phyloP scores from a whole-genome alignment of 2,329 filamentous ascomycete genomes.

The Cadophora gregata region DNA sequence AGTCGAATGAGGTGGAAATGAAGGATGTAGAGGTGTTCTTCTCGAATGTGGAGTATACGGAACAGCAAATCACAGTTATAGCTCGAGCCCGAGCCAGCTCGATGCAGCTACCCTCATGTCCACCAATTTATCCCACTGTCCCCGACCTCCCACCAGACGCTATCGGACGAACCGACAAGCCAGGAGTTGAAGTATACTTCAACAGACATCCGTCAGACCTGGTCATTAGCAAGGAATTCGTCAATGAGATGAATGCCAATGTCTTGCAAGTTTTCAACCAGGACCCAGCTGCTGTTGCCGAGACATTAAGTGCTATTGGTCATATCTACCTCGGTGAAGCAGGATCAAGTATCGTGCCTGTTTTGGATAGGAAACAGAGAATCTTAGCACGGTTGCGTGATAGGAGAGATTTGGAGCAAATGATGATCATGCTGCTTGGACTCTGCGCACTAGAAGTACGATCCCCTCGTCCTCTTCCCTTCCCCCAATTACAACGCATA shows the following conservation, averaged over 20 bases:
- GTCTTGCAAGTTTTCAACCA: constrained; percentile 42
- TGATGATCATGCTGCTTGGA: constrained; percentile 41
- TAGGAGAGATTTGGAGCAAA: constrained; percentile 40
- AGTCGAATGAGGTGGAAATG: neutral
- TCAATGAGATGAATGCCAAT: constrained; percentile 45
- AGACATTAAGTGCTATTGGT: constrained; percentile 43
- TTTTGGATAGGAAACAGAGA: constrained; percentile 41
- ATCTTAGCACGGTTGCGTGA: constrained; percentile 41
- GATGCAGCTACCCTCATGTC: neutral
- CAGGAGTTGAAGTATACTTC: constrained; percentile 44
- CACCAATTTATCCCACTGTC: constrained; percentile 21
- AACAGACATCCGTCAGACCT: constrained; percentile 42
- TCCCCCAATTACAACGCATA: constrained; percentile 4
- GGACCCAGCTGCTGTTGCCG: constrained; percentile 41
- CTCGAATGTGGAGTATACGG: neutral
- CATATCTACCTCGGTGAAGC: constrained; percentile 40
- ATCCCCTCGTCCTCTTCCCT: neutral
- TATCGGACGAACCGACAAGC: constrained; percentile 39
- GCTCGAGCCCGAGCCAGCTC: constrained; percentile 1
- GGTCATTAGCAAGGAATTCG: constrained; percentile 43
- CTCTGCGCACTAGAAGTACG: constrained; percentile 44
- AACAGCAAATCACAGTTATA: neutral
- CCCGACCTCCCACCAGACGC: constrained; percentile 39
- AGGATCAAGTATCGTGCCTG: constrained; percentile 31
- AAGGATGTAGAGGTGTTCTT: neutral